Evolutionary conservation across 805 yeast species (phyloP).

Genomic region (Ogataea paraovalis): DNA sequence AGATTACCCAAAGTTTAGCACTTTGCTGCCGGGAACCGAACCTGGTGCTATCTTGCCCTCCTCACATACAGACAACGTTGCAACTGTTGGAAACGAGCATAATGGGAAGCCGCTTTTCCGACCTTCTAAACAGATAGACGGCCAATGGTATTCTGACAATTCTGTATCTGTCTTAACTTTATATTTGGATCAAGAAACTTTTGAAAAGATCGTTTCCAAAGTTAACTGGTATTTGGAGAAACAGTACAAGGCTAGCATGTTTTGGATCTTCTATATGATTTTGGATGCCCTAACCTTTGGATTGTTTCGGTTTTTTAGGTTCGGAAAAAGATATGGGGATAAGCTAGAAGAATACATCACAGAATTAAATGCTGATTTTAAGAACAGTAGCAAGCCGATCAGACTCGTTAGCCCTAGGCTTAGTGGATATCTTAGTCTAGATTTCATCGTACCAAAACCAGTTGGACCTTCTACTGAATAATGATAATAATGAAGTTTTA

Average conservation of each 20-base stretch:
- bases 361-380: constrained; percentile 26
- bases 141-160: constrained; percentile 45
- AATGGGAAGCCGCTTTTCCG: constrained; percentile 23
- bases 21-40: constrained; percentile 53
- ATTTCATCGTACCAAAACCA: constrained; percentile 49
- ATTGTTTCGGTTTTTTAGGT: constrained; percentile 33
- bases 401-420: constrained; percentile 46
- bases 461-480: constrained; percentile 1
- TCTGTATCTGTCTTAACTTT: constrained; percentile 49
- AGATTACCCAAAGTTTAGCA: constrained; percentile 53
- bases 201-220: constrained; percentile 35
- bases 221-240: constrained; percentile 41
- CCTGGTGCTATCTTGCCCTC: constrained; percentile 50
- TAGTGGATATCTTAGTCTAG: constrained; percentile 55
- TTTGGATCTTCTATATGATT: constrained; percentile 38
- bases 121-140: constrained; percentile 37
- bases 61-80: not conserved
- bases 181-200: constrained; percentile 36
- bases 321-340: constrained; percentile 31
- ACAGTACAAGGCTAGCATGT: constrained; percentile 38
- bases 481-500: too few relatives aligned
- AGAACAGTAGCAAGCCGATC: constrained; percentile 26
- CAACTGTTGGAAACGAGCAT: not conserved
- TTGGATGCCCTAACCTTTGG: constrained; percentile 41
- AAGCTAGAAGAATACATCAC: constrained; percentile 42